Conservation (phyloP, 306 rosid genomes). For the Prunus salicina region DNA sequence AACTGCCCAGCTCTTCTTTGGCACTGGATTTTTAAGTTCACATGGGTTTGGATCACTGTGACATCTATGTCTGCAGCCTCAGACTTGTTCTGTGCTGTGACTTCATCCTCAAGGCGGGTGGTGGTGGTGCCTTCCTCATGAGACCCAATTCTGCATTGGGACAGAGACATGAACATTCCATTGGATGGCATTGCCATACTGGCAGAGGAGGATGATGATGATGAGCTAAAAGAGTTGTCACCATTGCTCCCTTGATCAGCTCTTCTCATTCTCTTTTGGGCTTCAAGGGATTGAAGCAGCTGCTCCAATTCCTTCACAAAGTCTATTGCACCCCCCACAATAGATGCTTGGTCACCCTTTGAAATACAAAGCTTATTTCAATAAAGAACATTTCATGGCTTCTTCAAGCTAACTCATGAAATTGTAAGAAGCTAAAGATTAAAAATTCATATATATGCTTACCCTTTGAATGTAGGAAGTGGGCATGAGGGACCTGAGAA, state of each 20-base stretch:
- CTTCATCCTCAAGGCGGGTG: conserved; percentile 34
- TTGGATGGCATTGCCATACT: conserved; percentile 28
- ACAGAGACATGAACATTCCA: conserved; percentile 28
- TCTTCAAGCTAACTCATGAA: background rate
- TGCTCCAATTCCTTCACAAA: conserved; percentile 96
- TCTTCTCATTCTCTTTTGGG: conserved; percentile 56
- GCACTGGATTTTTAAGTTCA: conserved; percentile 77
- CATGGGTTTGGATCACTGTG: conserved; percentile 86
- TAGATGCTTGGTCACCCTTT: conserved; percentile 97
- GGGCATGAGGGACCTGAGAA: conserved; percentile 88
- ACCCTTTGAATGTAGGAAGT: conserved; percentile 79
- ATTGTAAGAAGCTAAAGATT: background rate
- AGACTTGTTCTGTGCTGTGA: conserved; percentile 65
- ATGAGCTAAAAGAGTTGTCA: conserved; percentile 15
- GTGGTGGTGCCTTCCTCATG: conserved; percentile 23
- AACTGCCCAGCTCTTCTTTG: conserved; percentile 58
- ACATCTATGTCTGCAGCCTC: conserved; percentile 63
- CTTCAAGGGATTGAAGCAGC: conserved; percentile 67
- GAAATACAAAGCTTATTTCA: background rate
- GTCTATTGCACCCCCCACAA: conserved; percentile 94
- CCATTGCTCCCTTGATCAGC: conserved; percentile 25
- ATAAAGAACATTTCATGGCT: background rate
- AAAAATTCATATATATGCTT: background rate
- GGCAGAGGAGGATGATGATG: conserved; percentile 24
- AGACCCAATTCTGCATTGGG: conserved; percentile 35